Evolutionary conservation across 352 stramenopile species (phyloP).

Genomic region (Peronospora farinosa): DNA sequence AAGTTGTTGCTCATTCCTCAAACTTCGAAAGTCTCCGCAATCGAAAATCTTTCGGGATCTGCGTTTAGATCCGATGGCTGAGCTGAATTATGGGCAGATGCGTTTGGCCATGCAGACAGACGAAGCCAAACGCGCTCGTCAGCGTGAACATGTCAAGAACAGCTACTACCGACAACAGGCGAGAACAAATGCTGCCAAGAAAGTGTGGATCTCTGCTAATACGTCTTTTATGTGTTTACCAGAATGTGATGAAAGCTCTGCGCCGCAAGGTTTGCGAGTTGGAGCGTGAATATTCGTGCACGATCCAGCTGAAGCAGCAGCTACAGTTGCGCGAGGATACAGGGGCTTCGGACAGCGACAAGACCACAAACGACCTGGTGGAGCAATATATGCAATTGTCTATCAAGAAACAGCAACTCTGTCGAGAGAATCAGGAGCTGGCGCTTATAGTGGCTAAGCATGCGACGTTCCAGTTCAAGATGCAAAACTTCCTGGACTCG

Average conservation of each 20-base stretch:
- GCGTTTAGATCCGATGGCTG: conserved; percentile 10
- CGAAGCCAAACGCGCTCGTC: conserved; percentile 35
- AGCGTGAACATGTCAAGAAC: conserved; percentile 54
- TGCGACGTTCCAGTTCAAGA: conserved; percentile 35
- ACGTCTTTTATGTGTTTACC: not conserved
- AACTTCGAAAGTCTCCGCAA: conserved; percentile 6
- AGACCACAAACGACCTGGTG: conserved; percentile 21
- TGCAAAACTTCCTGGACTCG: conserved; percentile 33
- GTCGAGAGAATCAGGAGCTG: conserved; percentile 45
- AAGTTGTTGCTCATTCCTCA: too few relatives aligned
- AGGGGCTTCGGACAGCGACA: conserved; percentile 2
- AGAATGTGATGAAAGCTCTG: conserved; percentile 36
- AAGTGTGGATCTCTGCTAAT: conserved; percentile 9
- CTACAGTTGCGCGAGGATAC: conserved; percentile 17
- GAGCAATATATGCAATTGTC: conserved; percentile 48
- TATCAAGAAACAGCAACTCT: conserved; percentile 42
- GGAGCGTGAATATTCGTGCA: conserved; percentile 33
- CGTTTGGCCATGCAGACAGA: conserved; percentile 6
- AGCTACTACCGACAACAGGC: conserved; percentile 42
- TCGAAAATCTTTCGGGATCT: conserved; percentile 8
- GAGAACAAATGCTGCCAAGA: not conserved
- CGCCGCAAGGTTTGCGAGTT: conserved; percentile 29
- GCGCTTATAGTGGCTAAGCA: conserved; percentile 37
- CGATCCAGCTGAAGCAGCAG: conserved; percentile 17
- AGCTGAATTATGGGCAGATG: conserved; percentile 7